Conservation (phyloP, 331 rosid species). For the Acacia concinna region DNA sequence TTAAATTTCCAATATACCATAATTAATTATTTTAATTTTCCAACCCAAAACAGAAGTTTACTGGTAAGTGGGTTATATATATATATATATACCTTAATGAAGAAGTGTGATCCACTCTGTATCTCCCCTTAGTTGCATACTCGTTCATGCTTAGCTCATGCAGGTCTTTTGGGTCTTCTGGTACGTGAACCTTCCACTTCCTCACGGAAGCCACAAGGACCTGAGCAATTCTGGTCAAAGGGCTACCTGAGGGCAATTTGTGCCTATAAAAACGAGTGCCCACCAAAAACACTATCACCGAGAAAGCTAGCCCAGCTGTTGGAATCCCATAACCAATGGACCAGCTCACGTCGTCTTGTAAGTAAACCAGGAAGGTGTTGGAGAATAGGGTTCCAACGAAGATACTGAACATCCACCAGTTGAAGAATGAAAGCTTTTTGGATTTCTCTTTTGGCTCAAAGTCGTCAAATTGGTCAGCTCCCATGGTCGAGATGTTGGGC, state of each 20-base stretch:
- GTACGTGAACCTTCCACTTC: slow-evolving; percentile 53
- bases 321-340: slow-evolving; percentile 81
- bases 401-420: slow-evolving; percentile 90
- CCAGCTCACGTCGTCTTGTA: slow-evolving; percentile 80
- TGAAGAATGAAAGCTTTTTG: slow-evolving; percentile 78
- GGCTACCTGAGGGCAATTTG: slow-evolving; percentile 76
- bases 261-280: slow-evolving; percentile 78
- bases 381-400: slow-evolving; percentile 83
- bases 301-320: slow-evolving; percentile 60
- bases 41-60: background rate
- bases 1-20: background rate
- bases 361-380: slow-evolving; percentile 63
- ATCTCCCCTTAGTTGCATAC: slow-evolving; percentile 35
- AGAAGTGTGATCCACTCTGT: slow-evolving; percentile 53
- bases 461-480: slow-evolving; percentile 89
- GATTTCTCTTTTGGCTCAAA: slow-evolving; percentile 69
- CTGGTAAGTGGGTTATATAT: background rate
- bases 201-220: slow-evolving; percentile 58
- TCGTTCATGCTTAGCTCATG: slow-evolving; percentile 61
- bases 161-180: slow-evolving; percentile 62
- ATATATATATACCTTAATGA: slow-evolving; percentile 49
- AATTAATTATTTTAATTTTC: background rate
- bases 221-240: slow-evolving; percentile 54
- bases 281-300: slow-evolving; percentile 57
- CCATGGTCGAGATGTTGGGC: slow-evolving; percentile 90